Conservation (phyloP, 208 protist species). For the Trypanosomatidae sp. region DNA sequence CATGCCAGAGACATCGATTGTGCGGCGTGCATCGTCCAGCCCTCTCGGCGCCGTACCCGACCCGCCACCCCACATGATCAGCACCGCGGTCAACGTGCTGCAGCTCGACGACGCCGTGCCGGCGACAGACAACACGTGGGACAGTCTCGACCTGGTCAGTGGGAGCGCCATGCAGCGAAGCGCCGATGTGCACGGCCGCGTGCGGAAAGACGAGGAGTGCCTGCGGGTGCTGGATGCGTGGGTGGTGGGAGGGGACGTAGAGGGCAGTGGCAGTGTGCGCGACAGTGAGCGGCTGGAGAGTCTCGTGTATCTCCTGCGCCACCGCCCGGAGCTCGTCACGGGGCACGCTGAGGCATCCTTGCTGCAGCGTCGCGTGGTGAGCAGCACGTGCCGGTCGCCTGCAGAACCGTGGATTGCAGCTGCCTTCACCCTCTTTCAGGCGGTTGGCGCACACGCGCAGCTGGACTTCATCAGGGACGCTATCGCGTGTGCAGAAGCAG, state of each 20-base stretch:
- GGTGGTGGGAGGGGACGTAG: neutral
- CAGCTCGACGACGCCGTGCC: conserved; percentile 8
- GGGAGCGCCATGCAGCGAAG: neutral
- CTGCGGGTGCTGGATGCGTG: conserved; percentile 9
- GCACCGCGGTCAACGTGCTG: conserved; percentile 26
- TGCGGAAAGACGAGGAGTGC: conserved; percentile 18
- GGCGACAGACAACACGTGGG: conserved; percentile 17
- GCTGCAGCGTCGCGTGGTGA: conserved; percentile 4
- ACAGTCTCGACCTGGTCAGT: conserved; percentile 13
- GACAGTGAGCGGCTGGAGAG: conserved; percentile 8
- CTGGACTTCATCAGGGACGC: conserved; percentile 20
- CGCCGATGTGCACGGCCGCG: neutral
- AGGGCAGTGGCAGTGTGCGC: too few species aligned
- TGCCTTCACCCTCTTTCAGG: conserved; percentile 19
- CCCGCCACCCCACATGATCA: too few species aligned
- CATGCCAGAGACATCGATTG: too few species aligned
- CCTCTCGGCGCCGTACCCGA: neutral
- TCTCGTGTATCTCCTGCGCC: conserved; percentile 14
- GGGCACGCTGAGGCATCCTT: conserved; percentile 5
- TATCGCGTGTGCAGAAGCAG: neutral
- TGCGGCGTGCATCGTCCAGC: conserved; percentile 1
- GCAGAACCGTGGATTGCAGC: conserved; percentile 5
- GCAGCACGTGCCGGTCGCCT: conserved; percentile 1
- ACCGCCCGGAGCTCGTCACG: conserved; percentile 21
- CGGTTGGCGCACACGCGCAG: conserved; percentile 9